Evolutionary conservation across 495 filamentous ascomycete genomes (phyloP), one percentile per base, ranked within the genome.

Genomic region (Penicillium steckii): DNA sequence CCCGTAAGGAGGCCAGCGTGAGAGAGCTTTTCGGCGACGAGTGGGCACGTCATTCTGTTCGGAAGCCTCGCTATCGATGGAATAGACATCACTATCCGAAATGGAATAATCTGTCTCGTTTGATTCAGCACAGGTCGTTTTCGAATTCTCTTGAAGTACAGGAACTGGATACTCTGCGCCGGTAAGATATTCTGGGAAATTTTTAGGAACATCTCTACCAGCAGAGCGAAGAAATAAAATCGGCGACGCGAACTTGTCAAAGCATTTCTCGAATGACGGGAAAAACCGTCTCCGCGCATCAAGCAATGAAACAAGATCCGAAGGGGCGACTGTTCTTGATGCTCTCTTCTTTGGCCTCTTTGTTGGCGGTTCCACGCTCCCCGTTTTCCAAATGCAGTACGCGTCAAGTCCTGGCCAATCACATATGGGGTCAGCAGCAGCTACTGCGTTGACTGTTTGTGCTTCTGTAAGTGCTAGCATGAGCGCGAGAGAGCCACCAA

Each of bases 381-480:
- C 29, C 37, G 19, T 10, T 1, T 29, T 27, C 4, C 56, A 44
- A 5, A 50, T 55, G 43, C 72, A 76, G 42, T 72, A 66, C 8
- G 73, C 68, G 17, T 76, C 72, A 1, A 76, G 49, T 2, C 63
- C 50, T 1, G 67, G 62, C 72, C 72, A 76, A 58, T 76, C 71
- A 27, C 69, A 73, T n/a, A 76, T 27, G 2, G 72, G 72, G 5
- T 69, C 64, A 8, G 64, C 6, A 0, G 69, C 67, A 3, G 69
- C 66, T 33, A 74, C 64, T 15, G 69, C 69, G 22, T 61, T 59
- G 22, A 76, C 62, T 10, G 60, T 52, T 15, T 68, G 67, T 17
- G 79, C 77, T 68, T 85, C 82, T 30, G 82, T 85, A 37, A 85
- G 61, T 0, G 80, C 76, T 10, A 85, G 71, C 78, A 81, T 84